A percentile compares a stretch with the other conserved stretches of the same genome.
Conservation (phyloP, 2,329 filamentous ascomycete genomes). For the Penicillium crustosum region DNA sequence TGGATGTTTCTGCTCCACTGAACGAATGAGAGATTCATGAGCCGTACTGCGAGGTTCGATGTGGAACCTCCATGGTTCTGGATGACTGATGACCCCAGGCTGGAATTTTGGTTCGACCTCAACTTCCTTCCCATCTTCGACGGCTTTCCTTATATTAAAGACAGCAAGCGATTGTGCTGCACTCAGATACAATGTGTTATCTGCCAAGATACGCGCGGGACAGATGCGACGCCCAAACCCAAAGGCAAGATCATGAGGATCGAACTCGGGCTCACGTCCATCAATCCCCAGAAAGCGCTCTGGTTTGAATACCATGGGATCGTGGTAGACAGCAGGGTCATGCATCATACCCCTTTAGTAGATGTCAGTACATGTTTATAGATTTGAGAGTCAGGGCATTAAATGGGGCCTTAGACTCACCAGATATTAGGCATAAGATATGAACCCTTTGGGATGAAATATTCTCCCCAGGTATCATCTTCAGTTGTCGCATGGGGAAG, state of each 20-base stretch:
- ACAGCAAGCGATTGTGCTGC: constrained; percentile 49
- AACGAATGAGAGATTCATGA: constrained; percentile 12
- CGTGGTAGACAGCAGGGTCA: constrained; percentile 37
- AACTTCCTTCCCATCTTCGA: constrained; percentile 40
- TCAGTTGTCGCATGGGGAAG: too few relatives aligned
- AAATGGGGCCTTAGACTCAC: background rate
- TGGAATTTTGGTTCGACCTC: constrained; percentile 39
- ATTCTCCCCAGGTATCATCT: too few relatives aligned
- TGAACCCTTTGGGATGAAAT: too few relatives aligned
- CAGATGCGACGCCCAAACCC: constrained; percentile 48
- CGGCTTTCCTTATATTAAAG: constrained; percentile 45
- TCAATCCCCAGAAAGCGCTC: constrained; percentile 42
- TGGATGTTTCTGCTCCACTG: constrained; percentile 9
- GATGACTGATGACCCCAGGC: constrained; percentile 36
- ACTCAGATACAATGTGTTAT: constrained; percentile 43
- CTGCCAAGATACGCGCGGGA: constrained; percentile 44
- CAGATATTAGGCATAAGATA: too few relatives aligned
- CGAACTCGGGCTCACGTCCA: constrained; percentile 36
- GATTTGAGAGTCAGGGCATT: background rate
- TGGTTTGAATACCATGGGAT: constrained; percentile 45
- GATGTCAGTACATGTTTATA: background rate
- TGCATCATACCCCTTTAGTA: constrained; percentile 41
- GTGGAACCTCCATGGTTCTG: constrained; percentile 16
- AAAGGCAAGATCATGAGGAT: constrained; percentile 34
- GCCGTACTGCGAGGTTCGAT: constrained; percentile 11